These are phyloP conservation scores for Desmodesmus armatus DNA, from an alignment of 139 green algal genomes.

Conservation along the genomic window DNA sequence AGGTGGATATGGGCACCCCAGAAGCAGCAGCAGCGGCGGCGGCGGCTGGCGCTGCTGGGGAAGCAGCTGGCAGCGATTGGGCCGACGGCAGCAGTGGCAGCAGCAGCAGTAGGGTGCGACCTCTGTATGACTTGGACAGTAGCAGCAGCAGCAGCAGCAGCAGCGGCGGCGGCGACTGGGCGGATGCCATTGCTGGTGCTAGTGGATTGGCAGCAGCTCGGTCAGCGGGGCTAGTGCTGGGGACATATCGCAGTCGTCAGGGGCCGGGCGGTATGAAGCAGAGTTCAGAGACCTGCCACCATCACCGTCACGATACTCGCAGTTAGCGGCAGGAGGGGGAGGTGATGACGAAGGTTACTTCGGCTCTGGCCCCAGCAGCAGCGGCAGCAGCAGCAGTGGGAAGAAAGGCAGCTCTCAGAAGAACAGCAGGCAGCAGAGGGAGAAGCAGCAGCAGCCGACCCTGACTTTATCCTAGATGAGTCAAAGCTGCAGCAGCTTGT, in stretches of 20 bases:
- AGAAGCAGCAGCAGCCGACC: background rate
- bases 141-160: background rate
- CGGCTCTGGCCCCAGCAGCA: too few species aligned
- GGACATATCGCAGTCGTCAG: too few species aligned
- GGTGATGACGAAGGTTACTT: background rate
- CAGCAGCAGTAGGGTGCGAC: background rate
- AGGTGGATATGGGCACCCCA: background rate
- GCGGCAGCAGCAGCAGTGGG: too few species aligned
- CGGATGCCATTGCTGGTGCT: background rate
- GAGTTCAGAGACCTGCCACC: too few species aligned
- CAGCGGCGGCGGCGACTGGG: background rate
- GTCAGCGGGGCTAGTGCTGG: too few species aligned
- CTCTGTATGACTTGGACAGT: background rate
- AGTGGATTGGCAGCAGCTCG: too few species aligned
- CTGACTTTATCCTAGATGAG: background rate
- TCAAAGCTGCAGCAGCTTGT: constrained; percentile 24
- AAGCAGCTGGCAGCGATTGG: background rate
- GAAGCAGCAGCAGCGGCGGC: constrained; percentile 13
- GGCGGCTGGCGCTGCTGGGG: background rate
- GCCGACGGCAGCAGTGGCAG: too few species aligned
- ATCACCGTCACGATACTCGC: too few species aligned
- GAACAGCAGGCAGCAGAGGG: background rate
- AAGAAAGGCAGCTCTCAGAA: background rate
- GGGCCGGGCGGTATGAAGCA: too few species aligned
- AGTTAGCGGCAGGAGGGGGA: background rate